Base-by-base conservation (phyloP, 2,329 filamentous ascomycete species). In the Microdochium nivale region DNA sequence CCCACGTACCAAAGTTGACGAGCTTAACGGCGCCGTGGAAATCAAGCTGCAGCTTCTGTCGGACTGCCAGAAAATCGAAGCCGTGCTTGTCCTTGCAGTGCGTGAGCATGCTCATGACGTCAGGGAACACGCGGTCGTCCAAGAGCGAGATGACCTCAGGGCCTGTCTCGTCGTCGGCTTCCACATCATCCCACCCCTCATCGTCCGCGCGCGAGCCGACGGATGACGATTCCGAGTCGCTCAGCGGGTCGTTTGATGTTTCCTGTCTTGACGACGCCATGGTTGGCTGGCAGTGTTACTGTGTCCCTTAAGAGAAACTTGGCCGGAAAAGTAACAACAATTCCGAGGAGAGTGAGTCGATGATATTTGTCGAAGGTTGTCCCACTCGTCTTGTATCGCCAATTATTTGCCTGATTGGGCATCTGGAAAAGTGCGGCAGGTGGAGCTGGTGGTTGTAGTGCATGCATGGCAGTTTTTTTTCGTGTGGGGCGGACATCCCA, bases 1-100 rank as follows among this genome's bases (percentile, higher is more conserved):
- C 21, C 40, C 21, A 44, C 40, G 40, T 44, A 78, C 75, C 67
- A 60, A 82, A 90, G 65, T 91, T 91, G 64, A 90, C 81, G 32
- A 91, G 73, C 67, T 84, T 90, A 60, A 91, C 81, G 53, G 77
- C 80, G 25, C 82, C 86, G 54, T 89, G 77, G 59, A 90, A 90
- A 61, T 91, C 87, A 46, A 90, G 74, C 23, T 71, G 76, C 63
- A 81, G 66, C 23, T 68, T 70, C 53, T 80, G 78, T 52, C 82
- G 74, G 32, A 81, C 71, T 50, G 74, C 77, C 50, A 83, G 63
- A 53, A 91, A 80, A 66, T 90, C 86, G 60, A 91, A 87, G 25
- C 70, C 68, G 61, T 84, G 74, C 58, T 80, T 80, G 49, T 83
- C 75, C 61, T 80, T 85, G 76, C 83, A 87, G 63, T 89, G 75